Evolutionary conservation across 75 land plant species (phyloP).

Genomic region (Ceratopteris richardii): DNA sequence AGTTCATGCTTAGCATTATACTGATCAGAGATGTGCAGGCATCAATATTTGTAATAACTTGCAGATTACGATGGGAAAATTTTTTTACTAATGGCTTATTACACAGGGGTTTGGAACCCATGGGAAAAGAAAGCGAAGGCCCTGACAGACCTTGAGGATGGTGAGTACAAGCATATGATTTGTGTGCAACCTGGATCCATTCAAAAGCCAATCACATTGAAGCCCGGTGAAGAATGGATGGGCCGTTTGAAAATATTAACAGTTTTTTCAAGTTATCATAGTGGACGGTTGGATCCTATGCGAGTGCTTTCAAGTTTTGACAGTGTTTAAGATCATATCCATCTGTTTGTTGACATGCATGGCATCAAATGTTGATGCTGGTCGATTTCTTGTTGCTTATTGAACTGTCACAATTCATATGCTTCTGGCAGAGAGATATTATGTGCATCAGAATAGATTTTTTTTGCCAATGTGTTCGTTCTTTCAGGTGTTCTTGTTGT

Average conservation of each 20-base stretch:
- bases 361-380: too few species aligned
- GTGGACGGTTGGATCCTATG: slow-evolving; percentile 44
- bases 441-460: too few species aligned
- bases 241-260: slow-evolving; percentile 35
- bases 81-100: background rate
- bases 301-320: background rate
- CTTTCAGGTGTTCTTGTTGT: too few species aligned
- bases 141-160: slow-evolving; percentile 37
- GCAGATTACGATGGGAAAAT: too few species aligned
- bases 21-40: too few species aligned
- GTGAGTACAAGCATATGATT: slow-evolving; percentile 38
- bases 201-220: slow-evolving; percentile 36
- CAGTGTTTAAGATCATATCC: background rate
- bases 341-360: too few species aligned
- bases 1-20: too few species aligned
- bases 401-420: too few species aligned
- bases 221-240: slow-evolving; percentile 49
- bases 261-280: slow-evolving; percentile 42
- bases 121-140: slow-evolving; percentile 46
- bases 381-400: too few species aligned
- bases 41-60: too few species aligned
- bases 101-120: slow-evolving; percentile 41
- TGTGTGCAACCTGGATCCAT: slow-evolving; percentile 41
- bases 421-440: too few species aligned
- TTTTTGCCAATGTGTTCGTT: too few species aligned